Evolutionary conservation across 169 alveolate genomes (phyloP), one percentile per base, ranked within the genome.

Genomic region (Cryptosporidium canis): DNA sequence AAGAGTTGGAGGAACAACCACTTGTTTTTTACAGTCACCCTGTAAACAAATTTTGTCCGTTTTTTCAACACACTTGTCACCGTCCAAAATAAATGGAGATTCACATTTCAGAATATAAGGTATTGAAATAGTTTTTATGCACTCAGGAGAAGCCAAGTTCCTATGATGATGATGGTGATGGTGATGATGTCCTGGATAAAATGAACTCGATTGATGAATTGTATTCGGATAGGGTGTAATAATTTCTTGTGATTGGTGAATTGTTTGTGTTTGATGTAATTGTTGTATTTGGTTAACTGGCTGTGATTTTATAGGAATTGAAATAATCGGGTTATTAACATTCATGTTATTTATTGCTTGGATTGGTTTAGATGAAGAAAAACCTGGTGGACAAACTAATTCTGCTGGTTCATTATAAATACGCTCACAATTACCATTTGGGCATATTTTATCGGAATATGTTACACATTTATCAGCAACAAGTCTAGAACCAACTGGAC

Each of bases 341-440:
- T 70, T 27, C 11, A 67, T 2, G 53, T 45, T 66, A 14, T 6
- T 16, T 48, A 55, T 8, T 33, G 87, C 27, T 3, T 27, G 53
- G 24, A 43, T 5, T 58, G 87, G 72, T n/a, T 77, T 77, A 35
- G 87, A 58, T 9, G 87, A 77, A 11, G 87, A 58, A 58, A 58
- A 77, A 58, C 87, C 87, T n/a, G 87, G 87, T n/a, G 87, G 87
- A n/a, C 87, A 77, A 9, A 77, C 77, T 29, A 77, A 43, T 21
- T 55, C 87, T 9, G 72, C 87, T 24, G 87, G 87, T 58, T 77
- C 87, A 61, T 77, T 77, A 31, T 77, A 58, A 27, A 77, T 48
- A 39, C 87, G 70, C 27, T 77, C 87, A 18, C 87, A 77, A 63
- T 77, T 77, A 14, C 87, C 87, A 77, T 77, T 77, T 41, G 87